Evolutionary conservation across 352 stramenopile genomes (phyloP).

Genomic region (Pythium vanterpoolii): DNA sequence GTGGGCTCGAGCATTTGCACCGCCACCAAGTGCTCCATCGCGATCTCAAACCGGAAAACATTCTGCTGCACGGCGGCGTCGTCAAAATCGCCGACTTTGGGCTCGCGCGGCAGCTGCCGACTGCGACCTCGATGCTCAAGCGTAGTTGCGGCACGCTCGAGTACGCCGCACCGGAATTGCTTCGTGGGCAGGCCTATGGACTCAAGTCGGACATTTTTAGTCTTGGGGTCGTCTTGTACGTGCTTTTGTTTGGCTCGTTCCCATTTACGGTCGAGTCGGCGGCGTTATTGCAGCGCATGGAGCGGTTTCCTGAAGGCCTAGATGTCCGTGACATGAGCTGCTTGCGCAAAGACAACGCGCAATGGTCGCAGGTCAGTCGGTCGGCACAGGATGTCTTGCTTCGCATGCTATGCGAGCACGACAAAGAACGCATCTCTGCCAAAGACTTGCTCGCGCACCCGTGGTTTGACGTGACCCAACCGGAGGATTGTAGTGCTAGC

Average conservation of each 20-base stretch:
- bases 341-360: constrained; percentile 45
- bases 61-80: constrained; percentile 60
- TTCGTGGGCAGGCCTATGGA: constrained; percentile 62
- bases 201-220: constrained; percentile 81
- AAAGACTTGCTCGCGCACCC: constrained; percentile 56
- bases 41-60: constrained; percentile 84
- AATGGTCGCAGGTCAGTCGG: constrained; percentile 52
- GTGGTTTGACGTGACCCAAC: constrained; percentile 37
- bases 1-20: constrained; percentile 64
- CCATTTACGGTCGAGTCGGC: constrained; percentile 77
- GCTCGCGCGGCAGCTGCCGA: constrained; percentile 60
- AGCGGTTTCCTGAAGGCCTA: constrained; percentile 53
- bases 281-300: constrained; percentile 54
- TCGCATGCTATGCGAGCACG: constrained; percentile 47
- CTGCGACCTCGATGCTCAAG: constrained; percentile 47
- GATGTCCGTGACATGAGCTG: constrained; percentile 84
- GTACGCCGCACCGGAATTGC: constrained; percentile 72
- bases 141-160: constrained; percentile 72
- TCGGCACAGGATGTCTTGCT: constrained; percentile 61
- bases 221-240: constrained; percentile 74
- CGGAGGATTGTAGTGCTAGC: not conserved
- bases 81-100: constrained; percentile 83
- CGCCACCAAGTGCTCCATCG: constrained; percentile 60
- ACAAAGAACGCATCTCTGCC: constrained; percentile 57
- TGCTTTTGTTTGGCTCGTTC: constrained; percentile 76